Base-by-base conservation (phyloP, 2,329 filamentous ascomycete genomes). In the Aureobasidium zeae region DNA sequence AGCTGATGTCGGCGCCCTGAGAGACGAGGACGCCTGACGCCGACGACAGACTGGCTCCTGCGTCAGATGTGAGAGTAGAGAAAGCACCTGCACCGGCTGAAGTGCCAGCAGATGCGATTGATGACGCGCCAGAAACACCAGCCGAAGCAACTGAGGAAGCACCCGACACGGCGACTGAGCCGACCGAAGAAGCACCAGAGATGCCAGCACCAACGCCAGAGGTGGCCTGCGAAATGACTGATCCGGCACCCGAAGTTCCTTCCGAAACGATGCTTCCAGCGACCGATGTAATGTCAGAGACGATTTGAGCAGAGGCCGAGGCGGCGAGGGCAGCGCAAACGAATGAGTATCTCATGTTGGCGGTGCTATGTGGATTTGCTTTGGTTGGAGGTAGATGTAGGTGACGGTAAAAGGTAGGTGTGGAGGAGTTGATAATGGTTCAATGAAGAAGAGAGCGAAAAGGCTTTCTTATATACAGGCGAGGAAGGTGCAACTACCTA, bases 311-410 rank as follows among this genome's bases (percentile, higher is more conserved):
- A 15, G 29, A 33, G 29, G 29, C 38, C 29, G 38, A 33, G 38
- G 38, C 38, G 21, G 38, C 38, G 38, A 42, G 38, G 21, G 38
- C 38, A 4, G 38, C 38, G 29, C 28, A 42, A 21, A 42, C 29
- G 29, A 42, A 32, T 19, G 38, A 42, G 38, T 42, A 42, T 29
- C 33, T 42, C 38, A 42, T 42, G 29, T 33, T 42, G 28, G 22
- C 22, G 37, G 29, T 42, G 21, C 15, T 42, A n/a, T n/a, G n/a
- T n/a, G n/a, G 38, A 19, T 41, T 26, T 32, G 37, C 10, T 10
- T 33, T 11, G 29, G 20, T 42, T 42, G 21, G 30, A 33, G 29
- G 13, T 33, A 24, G 37, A 13, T 38, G 19, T 39, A 39, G 28
- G 37, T 24, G 28, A 31, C 10, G n/a, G 10, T 17, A n/a, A 20